A percentile compares a stretch with the other conserved stretches of the same genome.
Evolutionary conservation across 768 basidiomycete species (phyloP).

Genomic region (Xerocomellus amylosporus): DNA sequence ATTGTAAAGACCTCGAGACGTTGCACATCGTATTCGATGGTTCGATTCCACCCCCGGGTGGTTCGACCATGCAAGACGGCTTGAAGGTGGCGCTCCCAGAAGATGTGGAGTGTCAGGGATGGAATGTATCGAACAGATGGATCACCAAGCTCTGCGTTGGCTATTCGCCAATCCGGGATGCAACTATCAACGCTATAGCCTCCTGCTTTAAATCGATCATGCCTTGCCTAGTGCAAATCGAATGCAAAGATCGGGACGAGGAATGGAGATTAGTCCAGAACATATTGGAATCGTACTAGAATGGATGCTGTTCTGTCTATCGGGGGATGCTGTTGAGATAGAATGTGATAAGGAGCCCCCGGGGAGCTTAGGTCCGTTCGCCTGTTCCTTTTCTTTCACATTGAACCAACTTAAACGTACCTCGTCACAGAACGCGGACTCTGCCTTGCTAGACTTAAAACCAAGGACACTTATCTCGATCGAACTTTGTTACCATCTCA

Average conservation of each 20-base stretch:
- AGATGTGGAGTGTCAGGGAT: not conserved
- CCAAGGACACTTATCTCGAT: not conserved
- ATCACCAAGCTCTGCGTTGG: constrained; percentile 17
- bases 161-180: constrained; percentile 15
- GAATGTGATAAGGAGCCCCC: too few relatives aligned
- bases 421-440: not conserved
- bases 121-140: constrained; percentile 6
- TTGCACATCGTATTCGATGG: constrained; percentile 22
- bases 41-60: not conserved
- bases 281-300: not conserved
- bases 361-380: not conserved
- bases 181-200: not conserved
- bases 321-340: not conserved
- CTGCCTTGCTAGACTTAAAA: not conserved
- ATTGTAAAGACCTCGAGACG: constrained; percentile 13
- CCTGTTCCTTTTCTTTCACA: not conserved
- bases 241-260: not conserved
- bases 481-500: not conserved
- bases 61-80: not conserved
- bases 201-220: constrained; percentile 14
- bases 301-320: not conserved
- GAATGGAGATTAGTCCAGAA: constrained; percentile 12
- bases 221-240: constrained; percentile 10
- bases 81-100: not conserved
- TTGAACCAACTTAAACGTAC: not conserved